Conservation (phyloP, 2,329 filamentous ascomycete genomes). For the Oidium heveae region DNA sequence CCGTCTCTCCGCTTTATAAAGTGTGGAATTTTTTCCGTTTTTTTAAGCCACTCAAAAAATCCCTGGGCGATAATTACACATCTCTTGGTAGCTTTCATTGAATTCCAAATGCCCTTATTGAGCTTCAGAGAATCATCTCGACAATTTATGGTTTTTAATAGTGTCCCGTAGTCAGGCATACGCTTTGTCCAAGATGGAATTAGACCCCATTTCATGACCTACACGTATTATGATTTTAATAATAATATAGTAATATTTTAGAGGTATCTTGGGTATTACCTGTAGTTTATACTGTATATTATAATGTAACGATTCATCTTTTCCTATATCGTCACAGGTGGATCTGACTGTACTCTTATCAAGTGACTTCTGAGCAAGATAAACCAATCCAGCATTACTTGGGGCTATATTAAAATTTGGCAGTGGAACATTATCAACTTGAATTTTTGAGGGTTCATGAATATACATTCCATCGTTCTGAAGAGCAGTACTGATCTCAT, state of each 20-base stretch:
- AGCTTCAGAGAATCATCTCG: conserved; percentile 63
- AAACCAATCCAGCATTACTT: conserved; percentile 63
- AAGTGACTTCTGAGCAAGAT: conserved; percentile 38
- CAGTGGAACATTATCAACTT: conserved; percentile 28
- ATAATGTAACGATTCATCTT: neutral
- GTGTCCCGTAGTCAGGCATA: conserved; percentile 47
- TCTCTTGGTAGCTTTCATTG: conserved; percentile 71
- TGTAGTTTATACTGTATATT: neutral
- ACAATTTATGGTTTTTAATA: conserved; percentile 86
- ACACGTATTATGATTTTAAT: neutral
- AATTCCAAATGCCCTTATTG: conserved; percentile 66
- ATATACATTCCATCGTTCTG: conserved; percentile 50
- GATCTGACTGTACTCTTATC: neutral
- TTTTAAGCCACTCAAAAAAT: conserved; percentile 91
- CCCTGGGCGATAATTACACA: conserved; percentile 76
- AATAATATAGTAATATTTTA: neutral
- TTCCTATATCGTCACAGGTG: conserved; percentile 24
- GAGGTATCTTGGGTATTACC: conserved; percentile 4
- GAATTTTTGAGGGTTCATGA: conserved; percentile 45
- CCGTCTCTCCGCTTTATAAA: conserved; percentile 64
- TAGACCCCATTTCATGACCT: conserved; percentile 90
- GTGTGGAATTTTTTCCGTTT: conserved; percentile 65
- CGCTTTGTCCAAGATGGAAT: conserved; percentile 83
- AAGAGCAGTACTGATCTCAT: conserved; percentile 48
- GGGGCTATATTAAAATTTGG: conserved; percentile 87